Percentiles rank a stretch among this genome's conserved stretches.
These are phyloP conservation scores for Trichoderma sp. DNA, from an alignment of 2,329 filamentous ascomycete genomes.

Conservation along the genomic window DNA sequence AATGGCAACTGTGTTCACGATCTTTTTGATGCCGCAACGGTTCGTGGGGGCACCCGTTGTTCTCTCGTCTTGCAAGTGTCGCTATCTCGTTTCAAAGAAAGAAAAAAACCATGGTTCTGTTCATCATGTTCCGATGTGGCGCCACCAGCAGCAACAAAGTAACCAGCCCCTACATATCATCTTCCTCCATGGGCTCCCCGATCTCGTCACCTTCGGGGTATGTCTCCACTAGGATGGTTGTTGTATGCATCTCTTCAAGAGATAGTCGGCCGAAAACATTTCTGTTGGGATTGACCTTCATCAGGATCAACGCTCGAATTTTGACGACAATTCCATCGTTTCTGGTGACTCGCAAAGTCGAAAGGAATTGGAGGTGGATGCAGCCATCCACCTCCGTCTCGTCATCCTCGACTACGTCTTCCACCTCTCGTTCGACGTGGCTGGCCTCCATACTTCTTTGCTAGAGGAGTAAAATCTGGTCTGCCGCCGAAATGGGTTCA, in stretches of 20 bases:
- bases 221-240: neutral
- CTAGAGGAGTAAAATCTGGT: neutral
- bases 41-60: neutral
- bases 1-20: neutral
- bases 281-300: rapidly evolving
- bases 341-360: neutral
- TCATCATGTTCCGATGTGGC: neutral
- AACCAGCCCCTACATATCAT: neutral
- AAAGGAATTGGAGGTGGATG: neutral
- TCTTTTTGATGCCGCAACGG: neutral
- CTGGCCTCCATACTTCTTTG: neutral
- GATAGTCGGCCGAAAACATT: neutral
- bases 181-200: neutral
- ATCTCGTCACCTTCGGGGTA: neutral
- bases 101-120: neutral
- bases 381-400: neutral
- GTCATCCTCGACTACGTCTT: neutral
- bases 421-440: neutral
- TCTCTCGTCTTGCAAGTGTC: neutral
- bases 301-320: neutral
- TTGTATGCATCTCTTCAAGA: neutral
- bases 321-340: neutral
- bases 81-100: neutral
- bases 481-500: neutral
- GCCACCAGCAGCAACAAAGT: neutral